phyloP scores from a whole-genome alignment of 2,329 filamentous ascomycete species.

The Diaporthe helianthi region DNA sequence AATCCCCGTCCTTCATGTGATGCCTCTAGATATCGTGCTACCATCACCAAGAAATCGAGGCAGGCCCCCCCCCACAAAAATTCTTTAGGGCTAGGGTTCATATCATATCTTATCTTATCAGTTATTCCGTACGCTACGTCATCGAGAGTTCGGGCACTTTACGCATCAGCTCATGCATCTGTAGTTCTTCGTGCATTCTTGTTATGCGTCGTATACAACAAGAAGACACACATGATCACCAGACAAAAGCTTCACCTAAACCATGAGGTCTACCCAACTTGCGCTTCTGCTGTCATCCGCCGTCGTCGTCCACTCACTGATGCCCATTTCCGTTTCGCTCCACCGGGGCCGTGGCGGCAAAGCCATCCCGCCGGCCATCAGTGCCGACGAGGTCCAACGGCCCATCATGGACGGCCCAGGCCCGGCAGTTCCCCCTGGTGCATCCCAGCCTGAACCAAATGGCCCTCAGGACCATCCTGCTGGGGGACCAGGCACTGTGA shows the following conservation, averaged over 20 bases:
- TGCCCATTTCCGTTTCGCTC: conserved; percentile 13
- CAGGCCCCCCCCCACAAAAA: neutral
- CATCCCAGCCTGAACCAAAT: conserved; percentile 30
- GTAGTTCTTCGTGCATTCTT: neutral
- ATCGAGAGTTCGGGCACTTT: neutral
- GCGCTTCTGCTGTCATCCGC: conserved; percentile 18
- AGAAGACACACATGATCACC: neutral
- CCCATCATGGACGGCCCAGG: conserved; percentile 45
- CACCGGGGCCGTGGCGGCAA: conserved; percentile 25
- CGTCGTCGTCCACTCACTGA: conserved; percentile 11
- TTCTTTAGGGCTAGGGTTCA: neutral
- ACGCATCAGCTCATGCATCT: neutral
- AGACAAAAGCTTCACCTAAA: neutral
- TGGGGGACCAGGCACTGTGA: conserved; percentile 57
- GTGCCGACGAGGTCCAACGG: conserved; percentile 39
- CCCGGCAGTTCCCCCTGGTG: conserved; percentile 39
- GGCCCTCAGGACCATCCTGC: conserved; percentile 38
- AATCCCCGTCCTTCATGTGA: neutral
- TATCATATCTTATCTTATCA: neutral
- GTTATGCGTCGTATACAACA: neutral
- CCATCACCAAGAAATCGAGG: neutral
- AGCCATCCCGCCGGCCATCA: conserved; percentile 37
- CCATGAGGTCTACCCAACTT: conserved; percentile 13
- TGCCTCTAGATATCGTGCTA: neutral
- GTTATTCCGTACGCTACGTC: neutral